Conservation (phyloP, 352 stramenopile species). For the Aphanomyces euteiches region DNA sequence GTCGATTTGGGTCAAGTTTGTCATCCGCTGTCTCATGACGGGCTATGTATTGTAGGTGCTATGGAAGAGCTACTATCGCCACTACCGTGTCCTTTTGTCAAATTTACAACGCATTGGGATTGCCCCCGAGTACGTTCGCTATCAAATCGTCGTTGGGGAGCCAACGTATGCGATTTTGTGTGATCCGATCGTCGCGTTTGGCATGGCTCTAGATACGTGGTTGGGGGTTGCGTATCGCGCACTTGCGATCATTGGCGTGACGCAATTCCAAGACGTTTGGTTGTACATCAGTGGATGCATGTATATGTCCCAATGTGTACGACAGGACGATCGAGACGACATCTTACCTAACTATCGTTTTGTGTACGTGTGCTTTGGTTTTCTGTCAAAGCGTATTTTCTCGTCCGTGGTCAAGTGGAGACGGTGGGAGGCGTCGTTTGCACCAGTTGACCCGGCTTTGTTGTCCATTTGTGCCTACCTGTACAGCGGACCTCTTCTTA, state of each 20-base stretch:
- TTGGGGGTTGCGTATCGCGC: constrained; percentile 6
- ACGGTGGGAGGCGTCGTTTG: constrained; percentile 9
- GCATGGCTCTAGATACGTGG: constrained; percentile 19
- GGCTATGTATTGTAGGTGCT: not conserved
- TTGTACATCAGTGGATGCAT: not conserved
- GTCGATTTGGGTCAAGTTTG: not conserved
- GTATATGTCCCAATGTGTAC: constrained; percentile 19
- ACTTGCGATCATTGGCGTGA: constrained; percentile 1
- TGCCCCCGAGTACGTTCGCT: not conserved
- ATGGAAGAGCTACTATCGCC: not conserved
- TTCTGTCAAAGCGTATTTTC: not conserved
- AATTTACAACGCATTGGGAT: not conserved
- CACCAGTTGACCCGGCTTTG: constrained; percentile 12
- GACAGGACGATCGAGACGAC: not conserved
- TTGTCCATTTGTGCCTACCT: not conserved
- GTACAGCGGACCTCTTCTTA: constrained; percentile 1
- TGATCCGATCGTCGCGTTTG: constrained; percentile 12
- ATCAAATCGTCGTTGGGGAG: constrained; percentile 14
- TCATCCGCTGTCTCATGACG: not conserved
- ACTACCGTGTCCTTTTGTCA: not conserved
- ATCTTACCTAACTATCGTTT: not conserved
- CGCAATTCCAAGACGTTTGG: not conserved
- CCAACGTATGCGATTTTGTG: constrained; percentile 6
- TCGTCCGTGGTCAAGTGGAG: not conserved
- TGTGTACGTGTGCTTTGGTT: constrained; percentile 25